Evolutionary conservation across 139 green algal species (phyloP), one percentile per base, ranked within the genome.

Genomic region (Picochlorum sp.): DNA sequence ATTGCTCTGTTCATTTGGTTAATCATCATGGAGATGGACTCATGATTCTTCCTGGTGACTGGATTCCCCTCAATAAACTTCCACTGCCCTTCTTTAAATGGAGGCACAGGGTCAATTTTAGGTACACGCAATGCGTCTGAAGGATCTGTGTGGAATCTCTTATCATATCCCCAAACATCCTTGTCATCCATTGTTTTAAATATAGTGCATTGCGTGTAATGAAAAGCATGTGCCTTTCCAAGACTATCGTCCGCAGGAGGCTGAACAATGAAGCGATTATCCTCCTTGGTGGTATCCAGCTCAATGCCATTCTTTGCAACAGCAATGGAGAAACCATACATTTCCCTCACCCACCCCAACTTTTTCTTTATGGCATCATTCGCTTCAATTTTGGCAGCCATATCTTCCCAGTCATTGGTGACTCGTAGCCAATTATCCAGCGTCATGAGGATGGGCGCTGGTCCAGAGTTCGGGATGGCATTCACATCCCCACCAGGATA

Each of bases 301-400:
- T 74, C 69, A 13, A 80, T 64, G 4, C 41, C 14, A 56, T 78
- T 68, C n/a, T 74, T 58, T 13, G 77, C 71, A 5, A 65, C 34
- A 4, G 72, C 83, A 2, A 80, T 49, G 15, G 52, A 73, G 34
- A 89, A 95, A 1, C 84, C 89, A 57, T 95, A 95, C 90, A 96
- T 96, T 73, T 96, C 90, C 2, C 90, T 41, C 66, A 94, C 84
- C 86, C 76, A 97, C 51, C 73, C 78, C 34, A 92, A 68, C 56
- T 73, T 51, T 23, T 90, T 75, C 44, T 87, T 80, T 3, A 72
- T 56, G 3, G 69, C 73, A 13, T 57, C 47, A 62, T 90, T 75
- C 9, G 56, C 68, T 69, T 97, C 91, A 45, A 97, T 95, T 41
- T 66, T 61, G 0, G 74, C 79, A 1, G 89, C 84, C 23, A 88